Conservation (phyloP, 768 basidiomycete species). For the Coprinopsis strossmayeri region DNA sequence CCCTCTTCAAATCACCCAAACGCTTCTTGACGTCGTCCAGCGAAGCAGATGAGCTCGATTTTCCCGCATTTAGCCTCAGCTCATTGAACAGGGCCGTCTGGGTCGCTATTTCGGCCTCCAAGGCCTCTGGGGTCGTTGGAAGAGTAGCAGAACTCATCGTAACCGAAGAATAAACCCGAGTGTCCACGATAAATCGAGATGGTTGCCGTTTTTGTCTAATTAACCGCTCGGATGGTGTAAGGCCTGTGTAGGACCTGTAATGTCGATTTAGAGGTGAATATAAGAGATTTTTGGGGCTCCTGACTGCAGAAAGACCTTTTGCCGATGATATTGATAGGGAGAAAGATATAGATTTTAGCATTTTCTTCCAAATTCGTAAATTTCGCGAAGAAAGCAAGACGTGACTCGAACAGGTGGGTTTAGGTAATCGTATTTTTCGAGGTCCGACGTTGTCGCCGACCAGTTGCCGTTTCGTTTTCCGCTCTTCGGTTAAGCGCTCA, state of each 20-base stretch:
- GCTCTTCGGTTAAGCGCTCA: too few relatives aligned
- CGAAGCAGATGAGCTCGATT: constrained; percentile 35
- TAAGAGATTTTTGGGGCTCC: not conserved
- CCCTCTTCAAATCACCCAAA: constrained; percentile 63
- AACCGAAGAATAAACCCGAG: not conserved
- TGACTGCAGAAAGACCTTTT: constrained; percentile 3
- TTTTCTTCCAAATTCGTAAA: not conserved
- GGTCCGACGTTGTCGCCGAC: not conserved
- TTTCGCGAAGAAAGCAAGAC: not conserved
- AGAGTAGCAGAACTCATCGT: not conserved
- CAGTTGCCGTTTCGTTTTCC: not conserved
- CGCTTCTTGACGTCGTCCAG: constrained; percentile 64
- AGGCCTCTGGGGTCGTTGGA: constrained; percentile 14
- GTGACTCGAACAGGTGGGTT: not conserved
- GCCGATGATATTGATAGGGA: not conserved
- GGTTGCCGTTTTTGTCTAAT: too few relatives aligned
- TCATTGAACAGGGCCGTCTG: constrained; percentile 57
- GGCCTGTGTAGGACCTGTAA: not conserved
- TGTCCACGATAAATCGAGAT: too few relatives aligned
- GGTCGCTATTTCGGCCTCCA: constrained; percentile 48
- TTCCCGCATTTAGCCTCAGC: constrained; percentile 34
- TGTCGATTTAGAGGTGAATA: not conserved
- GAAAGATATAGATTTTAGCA: not conserved
- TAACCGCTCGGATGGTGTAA: too few relatives aligned
- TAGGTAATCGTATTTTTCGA: not conserved